Evolutionary conservation across 2,329 filamentous ascomycete genomes (phyloP), one percentile per base, ranked within the genome.

Genomic region (Claviceps paspali): DNA sequence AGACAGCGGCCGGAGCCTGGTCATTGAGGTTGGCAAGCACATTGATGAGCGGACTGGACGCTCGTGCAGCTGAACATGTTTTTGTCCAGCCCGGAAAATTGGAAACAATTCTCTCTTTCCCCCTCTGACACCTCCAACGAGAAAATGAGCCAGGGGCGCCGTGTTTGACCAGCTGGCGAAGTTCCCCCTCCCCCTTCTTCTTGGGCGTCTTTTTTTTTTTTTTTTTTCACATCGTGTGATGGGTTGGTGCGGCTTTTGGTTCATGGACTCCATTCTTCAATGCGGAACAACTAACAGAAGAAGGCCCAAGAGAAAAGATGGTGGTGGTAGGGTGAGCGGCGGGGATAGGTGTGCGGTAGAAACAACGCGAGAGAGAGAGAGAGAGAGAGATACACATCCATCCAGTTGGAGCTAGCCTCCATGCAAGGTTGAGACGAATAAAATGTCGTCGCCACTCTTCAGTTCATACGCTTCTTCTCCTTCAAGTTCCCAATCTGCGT

Each of bases 401-500:
- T n/a, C n/a, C n/a, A 17, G 6, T 31, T 36, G 30, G 30, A 14
- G 27, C 43, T 72, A 96, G 42, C 91, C 91, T 40, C 91, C 91
- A 57, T 98, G 91, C 43, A 98, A 67, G 14, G 91, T 98, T 43
- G 87, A 95, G 43, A 98, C 87, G 61, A 98, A 98, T 46, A 96
- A 67, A 48, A 98, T 82, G 53, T 82, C 88, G 63, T 98, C 91
- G 41, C 77, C 73, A 43, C 67, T 60, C 60, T 88, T 77, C 40
- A 98, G 62, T 59, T 86, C 79, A 54, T 96, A 96, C 46, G 76
- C 71, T 54, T 91, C 86, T 60, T 96, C 88, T 14, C 87, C 91
- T 60, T 96, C 91, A 10, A 98, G 73, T 59, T 96, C 91, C 91
- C 91, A 98, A 57, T 98, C 91, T 19, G 86, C 84, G 50, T 98